These are phyloP conservation scores for Trifolium dubium DNA, from an alignment of 306 rosid species.

Conservation along the genomic window DNA sequence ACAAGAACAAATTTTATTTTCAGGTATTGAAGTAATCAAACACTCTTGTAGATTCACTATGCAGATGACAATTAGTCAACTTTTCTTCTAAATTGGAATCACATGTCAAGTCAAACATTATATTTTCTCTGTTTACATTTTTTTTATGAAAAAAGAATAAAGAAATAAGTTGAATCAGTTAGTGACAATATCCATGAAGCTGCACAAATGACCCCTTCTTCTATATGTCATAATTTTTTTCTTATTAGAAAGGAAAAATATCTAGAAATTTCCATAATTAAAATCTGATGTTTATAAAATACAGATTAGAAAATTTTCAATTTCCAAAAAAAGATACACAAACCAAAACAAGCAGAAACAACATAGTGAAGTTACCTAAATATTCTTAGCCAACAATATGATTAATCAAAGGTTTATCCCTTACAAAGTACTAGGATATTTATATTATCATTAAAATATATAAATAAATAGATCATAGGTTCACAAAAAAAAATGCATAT, in stretches of 20 bases:
- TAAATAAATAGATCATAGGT: background rate
- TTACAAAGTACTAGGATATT: slow-evolving; percentile 1
- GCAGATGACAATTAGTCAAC: slow-evolving; percentile 30
- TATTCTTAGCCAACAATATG: slow-evolving; percentile 28
- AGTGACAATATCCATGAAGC: slow-evolving; percentile 37
- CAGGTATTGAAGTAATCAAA: slow-evolving; percentile 20
- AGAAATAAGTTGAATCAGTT: slow-evolving; percentile 24
- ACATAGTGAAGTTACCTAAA: slow-evolving; percentile 17
- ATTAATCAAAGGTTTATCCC: slow-evolving; percentile 24
- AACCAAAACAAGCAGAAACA: slow-evolving; percentile 14
- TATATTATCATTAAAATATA: slow-evolving; percentile 1
- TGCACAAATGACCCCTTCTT: slow-evolving; percentile 38
- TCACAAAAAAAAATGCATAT: slow-evolving; percentile 26
- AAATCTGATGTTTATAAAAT: background rate
- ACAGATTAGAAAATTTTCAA: slow-evolving; percentile 2
- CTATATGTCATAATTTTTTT: slow-evolving; percentile 28
- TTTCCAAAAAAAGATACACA: slow-evolving; percentile 22
- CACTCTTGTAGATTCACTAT: slow-evolving; percentile 10
- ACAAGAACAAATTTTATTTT: slow-evolving; percentile 17
- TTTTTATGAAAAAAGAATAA: slow-evolving; percentile 1
- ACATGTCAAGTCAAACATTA: slow-evolving; percentile 37
- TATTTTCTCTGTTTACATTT: slow-evolving; percentile 10
- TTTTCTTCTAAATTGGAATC: slow-evolving; percentile 41
- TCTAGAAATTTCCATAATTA: slow-evolving; percentile 29
- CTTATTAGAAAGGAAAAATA: slow-evolving; percentile 8